Evolutionary conservation across 441 rosid species (phyloP), one percentile per base, ranked within the genome.

Genomic region (Sinapis alba): DNA sequence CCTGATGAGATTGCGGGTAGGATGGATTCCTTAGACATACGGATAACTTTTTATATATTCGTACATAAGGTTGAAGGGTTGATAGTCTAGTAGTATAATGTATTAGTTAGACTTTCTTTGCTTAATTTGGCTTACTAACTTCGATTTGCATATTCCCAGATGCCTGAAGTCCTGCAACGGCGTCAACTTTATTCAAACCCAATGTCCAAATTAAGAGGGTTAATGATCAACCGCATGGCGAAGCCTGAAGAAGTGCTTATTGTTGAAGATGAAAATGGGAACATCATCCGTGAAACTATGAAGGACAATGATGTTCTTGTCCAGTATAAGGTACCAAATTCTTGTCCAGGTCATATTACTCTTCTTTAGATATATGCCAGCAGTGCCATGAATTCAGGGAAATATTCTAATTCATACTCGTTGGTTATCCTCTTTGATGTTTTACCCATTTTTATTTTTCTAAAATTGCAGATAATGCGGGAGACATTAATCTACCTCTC

Each of bases 251-350:
- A 96, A 82, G 99, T 97, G 79, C 81, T 97, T 43, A 91, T 97
- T 56, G 99, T 97, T 84, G 99, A 97, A 88, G 99, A 97, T 90
- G 99, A 97, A 86, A 97, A 97, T 83, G 99, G 99, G 18, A 97
- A 97, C 80, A 94, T 94, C 57, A 98, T 94, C 64, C 98, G 98
- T 64, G 99, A 92, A 89, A 97, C 99, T 62, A 78, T 97, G 98
- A 97, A 97, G 82, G 99, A 97, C 84, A 94, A 97, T 70, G 99
- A 97, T 85, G 98, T 97, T 76, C 98, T 94, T 76, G 99, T 97
- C 74, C 99, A 97, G 64, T 97, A 94, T 64, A 97, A 97, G 98
- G 99, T 93, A 19, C 67, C 13, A n/a, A 21, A 26, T 57, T 57
- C 41, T 15, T 19, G 13, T 19, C 58, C 64, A 60, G 28, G 57